Conservation (phyloP, 352 stramenopile species). For the Phytophthora boehmeriae region DNA sequence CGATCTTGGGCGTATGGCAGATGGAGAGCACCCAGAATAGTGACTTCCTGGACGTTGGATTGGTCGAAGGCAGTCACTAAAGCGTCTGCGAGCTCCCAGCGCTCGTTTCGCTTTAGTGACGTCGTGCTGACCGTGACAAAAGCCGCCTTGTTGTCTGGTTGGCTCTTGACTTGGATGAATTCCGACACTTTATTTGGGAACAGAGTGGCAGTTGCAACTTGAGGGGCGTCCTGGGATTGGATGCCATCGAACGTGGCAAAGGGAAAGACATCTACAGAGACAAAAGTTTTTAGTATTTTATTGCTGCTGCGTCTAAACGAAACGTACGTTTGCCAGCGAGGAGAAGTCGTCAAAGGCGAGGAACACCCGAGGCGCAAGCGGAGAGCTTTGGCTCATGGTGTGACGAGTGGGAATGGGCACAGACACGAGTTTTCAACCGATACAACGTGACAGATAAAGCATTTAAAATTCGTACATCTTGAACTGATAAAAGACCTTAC, state of each 20-base stretch:
- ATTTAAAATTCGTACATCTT: no score
- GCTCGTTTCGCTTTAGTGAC: slow-evolving; percentile 20
- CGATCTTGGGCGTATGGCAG: slow-evolving; percentile 60
- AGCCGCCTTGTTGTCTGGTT: slow-evolving; percentile 28
- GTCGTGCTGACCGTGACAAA: slow-evolving; percentile 44
- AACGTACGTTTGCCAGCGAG: slow-evolving; percentile 59
- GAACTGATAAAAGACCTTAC: no score
- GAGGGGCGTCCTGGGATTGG: slow-evolving; percentile 8
- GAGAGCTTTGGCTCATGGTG: not conserved
- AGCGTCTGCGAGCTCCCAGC: slow-evolving; percentile 55
- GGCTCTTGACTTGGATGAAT: slow-evolving; percentile 21
- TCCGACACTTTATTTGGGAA: slow-evolving; percentile 12
- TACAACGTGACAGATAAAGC: no score
- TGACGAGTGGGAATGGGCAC: no score
- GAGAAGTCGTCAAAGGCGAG: slow-evolving; percentile 80
- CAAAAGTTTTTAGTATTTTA: not conserved
- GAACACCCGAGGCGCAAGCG: slow-evolving; percentile 42
- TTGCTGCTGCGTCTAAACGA: not conserved
- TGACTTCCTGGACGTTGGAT: slow-evolving; percentile 44
- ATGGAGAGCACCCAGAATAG: slow-evolving; percentile 56
- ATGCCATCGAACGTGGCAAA: slow-evolving; percentile 31
- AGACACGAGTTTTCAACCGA: no score
- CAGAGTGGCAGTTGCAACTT: slow-evolving; percentile 11
- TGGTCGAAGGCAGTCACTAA: slow-evolving; percentile 44
- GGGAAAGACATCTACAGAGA: slow-evolving; percentile 38